A percentile compares a stretch with the other conserved stretches of the same genome.
phyloP scores from a whole-genome alignment of 2,329 filamentous ascomycete species.

The Diaporthe velutina region DNA sequence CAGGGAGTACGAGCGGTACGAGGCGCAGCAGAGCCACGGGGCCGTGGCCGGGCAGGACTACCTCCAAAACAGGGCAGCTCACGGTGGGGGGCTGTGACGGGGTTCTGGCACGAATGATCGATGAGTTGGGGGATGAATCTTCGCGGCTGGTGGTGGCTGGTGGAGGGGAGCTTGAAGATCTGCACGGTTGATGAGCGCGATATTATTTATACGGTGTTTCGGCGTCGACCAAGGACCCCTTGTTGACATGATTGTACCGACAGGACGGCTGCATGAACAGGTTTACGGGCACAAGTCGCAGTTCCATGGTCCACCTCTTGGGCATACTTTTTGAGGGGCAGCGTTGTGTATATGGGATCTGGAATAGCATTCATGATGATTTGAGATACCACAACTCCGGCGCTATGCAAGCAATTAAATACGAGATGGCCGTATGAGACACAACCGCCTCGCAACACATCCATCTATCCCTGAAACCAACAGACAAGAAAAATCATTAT shows the following conservation, averaged over 20 bases:
- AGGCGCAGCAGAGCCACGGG: conserved; percentile 57
- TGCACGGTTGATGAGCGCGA: background rate
- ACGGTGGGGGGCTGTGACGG: background rate
- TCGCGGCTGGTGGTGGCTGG: background rate
- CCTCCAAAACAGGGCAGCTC: background rate
- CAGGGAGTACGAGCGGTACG: conserved; percentile 69
- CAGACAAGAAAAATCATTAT: background rate
- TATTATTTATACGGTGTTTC: background rate
- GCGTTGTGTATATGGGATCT: conserved; percentile 15
- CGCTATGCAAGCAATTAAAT: conserved; percentile 54
- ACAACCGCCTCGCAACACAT: background rate
- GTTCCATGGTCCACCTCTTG: background rate
- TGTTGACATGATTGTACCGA: conserved; percentile 15
- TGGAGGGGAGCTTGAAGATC: background rate
- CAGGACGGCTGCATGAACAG: conserved; percentile 3
- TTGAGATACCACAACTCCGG: conserved; percentile 51
- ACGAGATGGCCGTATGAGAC: conserved; percentile 33
- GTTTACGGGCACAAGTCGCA: conserved; percentile 7
- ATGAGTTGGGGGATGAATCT: background rate
- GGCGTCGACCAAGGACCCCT: background rate
- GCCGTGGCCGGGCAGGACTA: conserved; percentile 26
- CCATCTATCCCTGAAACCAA: background rate
- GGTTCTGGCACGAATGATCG: too few relatives aligned
- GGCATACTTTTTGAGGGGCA: background rate
- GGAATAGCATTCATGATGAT: conserved; percentile 35